Percentiles rank a stretch among this genome's conserved stretches.
These are phyloP conservation scores for Plasmodium reichenowi DNA, from an alignment of 169 alveolate species.

Conservation along the genomic window DNA sequence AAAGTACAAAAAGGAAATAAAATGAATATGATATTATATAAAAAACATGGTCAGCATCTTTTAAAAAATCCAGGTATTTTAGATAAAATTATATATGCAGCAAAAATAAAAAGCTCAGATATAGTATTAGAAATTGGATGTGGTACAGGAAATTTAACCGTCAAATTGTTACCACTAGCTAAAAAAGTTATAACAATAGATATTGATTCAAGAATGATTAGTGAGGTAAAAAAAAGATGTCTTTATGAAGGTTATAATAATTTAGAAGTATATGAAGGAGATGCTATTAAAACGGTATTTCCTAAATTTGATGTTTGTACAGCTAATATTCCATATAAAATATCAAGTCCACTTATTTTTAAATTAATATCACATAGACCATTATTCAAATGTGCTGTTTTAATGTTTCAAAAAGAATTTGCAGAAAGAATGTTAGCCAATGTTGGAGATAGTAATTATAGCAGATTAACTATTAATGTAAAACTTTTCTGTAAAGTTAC, in stretches of 20 bases:
- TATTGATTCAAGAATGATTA: slow-evolving; percentile 99
- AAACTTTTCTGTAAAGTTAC: slow-evolving; percentile 92
- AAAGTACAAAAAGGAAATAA: slow-evolving; percentile 56
- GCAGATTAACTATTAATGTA: slow-evolving; percentile 98
- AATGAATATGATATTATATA: slow-evolving; percentile 89
- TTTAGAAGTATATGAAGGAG: slow-evolving; percentile 93
- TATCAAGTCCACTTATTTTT: slow-evolving; percentile 99
- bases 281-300: slow-evolving; percentile 94
- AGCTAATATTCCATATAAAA: slow-evolving; percentile 99
- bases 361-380: slow-evolving; percentile 97
- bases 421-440: slow-evolving; percentile 97
- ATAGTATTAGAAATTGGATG: slow-evolving; percentile 99
- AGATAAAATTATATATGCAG: slow-evolving; percentile 95
- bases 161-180: slow-evolving; percentile 95
- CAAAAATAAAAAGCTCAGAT: slow-evolving; percentile 97
- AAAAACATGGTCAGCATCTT: slow-evolving; percentile 98
- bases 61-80: slow-evolving; percentile 98
- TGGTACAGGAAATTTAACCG: slow-evolving; percentile 98
- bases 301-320: slow-evolving; percentile 98
- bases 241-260: slow-evolving; percentile 88
- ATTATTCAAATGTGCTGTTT: slow-evolving; percentile 97
- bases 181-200: slow-evolving; percentile 98
- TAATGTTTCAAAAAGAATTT: slow-evolving; percentile 99
- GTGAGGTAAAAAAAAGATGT: slow-evolving; percentile 97
- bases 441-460: slow-evolving; percentile 96